Conservation (phyloP, 306 rosid species). For the Fagus crenata region DNA sequence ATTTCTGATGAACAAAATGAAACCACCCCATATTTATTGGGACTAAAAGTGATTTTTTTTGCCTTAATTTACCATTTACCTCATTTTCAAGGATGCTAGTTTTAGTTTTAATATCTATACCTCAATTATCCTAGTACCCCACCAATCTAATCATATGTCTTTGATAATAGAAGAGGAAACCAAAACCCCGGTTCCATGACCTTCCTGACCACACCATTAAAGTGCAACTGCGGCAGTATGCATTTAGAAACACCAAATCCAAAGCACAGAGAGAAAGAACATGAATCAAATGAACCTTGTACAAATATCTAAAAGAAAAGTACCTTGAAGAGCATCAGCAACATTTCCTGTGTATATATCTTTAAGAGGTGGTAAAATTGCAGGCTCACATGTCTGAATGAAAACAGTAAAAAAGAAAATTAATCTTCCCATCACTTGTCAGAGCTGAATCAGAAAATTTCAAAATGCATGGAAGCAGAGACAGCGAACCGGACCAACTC, state of each 20-base stretch:
- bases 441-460: not conserved
- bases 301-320: constrained; percentile 20
- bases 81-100: not conserved
- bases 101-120: not conserved
- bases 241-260: not conserved
- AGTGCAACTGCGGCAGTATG: not conserved
- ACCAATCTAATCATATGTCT: not conserved
- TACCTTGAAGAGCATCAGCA: constrained; percentile 84
- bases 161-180: constrained; percentile 3
- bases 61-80: not conserved
- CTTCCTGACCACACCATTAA: not conserved
- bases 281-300: not conserved
- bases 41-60: too few species aligned
- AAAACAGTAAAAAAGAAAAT: constrained; percentile 27
- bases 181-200: not conserved
- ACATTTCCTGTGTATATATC: constrained; percentile 74
- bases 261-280: not conserved
- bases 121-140: too few species aligned
- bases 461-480: constrained; percentile 4
- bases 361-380: constrained; percentile 85
- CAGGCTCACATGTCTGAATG: constrained; percentile 80
- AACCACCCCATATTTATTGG: too few species aligned
- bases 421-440: constrained; percentile 1
- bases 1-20: too few species aligned
- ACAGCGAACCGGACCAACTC: not conserved